Evolutionary conservation across 495 filamentous ascomycete genomes (phyloP).

Genomic region (Diplogelasinospora grovesii): DNA sequence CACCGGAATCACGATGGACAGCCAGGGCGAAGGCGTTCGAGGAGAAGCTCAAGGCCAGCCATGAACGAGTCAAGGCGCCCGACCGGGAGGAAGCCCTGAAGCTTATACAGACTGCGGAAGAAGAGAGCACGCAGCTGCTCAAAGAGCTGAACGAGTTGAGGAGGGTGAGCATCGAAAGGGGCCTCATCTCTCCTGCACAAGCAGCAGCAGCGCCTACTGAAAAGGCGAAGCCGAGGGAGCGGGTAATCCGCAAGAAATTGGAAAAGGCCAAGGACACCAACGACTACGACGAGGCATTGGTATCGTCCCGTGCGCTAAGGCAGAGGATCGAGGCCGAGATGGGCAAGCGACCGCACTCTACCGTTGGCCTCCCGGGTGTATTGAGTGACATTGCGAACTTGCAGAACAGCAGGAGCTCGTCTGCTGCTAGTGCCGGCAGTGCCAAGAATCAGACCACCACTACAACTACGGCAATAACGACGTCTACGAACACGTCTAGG

Average conservation of each 20-base stretch:
- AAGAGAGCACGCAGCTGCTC: conserved; percentile 12
- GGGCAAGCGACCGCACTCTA: conserved; percentile 9
- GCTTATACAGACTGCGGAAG: conserved; percentile 16
- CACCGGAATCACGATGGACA: conserved; percentile 13
- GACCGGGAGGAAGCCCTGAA: conserved; percentile 13
- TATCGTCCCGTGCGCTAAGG: conserved; percentile 19
- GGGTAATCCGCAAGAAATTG: too few species aligned
- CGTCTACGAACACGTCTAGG: conserved; percentile 1
- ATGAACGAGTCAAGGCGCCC: conserved; percentile 8
- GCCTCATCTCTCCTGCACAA: conserved; percentile 2
- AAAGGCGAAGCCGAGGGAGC: conserved; percentile 3
- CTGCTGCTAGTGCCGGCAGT: conserved; percentile 14
- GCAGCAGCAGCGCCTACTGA: neutral
- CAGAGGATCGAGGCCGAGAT: conserved; percentile 26
- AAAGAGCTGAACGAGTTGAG: conserved; percentile 17
- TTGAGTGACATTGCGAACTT: conserved; percentile 22
- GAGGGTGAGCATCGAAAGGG: conserved; percentile 9
- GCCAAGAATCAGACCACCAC: neutral
- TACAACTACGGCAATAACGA: neutral
- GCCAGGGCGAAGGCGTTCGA: conserved; percentile 18
- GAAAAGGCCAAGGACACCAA: conserved; percentile 10
- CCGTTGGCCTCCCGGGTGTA: too few species aligned
- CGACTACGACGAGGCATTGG: conserved; percentile 16
- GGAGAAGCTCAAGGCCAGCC: conserved; percentile 12
- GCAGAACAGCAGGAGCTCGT: conserved; percentile 21